Base-by-base conservation (phyloP, 2,329 filamentous ascomycete species). In the Trichophyton rubrum region DNA sequence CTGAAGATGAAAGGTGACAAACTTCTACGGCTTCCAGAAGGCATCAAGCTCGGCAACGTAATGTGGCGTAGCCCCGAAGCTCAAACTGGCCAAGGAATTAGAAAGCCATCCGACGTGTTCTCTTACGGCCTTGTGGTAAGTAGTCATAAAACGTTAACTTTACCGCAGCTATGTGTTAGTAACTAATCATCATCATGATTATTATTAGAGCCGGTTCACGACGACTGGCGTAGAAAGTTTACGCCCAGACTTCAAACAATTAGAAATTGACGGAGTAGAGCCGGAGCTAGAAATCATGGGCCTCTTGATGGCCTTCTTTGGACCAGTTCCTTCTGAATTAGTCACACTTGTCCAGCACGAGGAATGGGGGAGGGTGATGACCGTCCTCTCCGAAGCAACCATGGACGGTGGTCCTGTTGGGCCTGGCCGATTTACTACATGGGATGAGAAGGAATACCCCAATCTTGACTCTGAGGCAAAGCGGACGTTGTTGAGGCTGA, bases 401-500 rank as follows among this genome's bases (percentile, higher is more conserved):
- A 61, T 62, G 45, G 45, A 55, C 40, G 58, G 58, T 35, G 58
- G 58, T 30, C 43, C 58, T 40, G 58, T 30, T n/a, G 58, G 58
- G n/a, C 58, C 58, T 41, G 58, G 58, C 17, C 62, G 62, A 59
- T 70, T 71, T 61, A 62, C 67, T 55, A 59, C 65, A 57, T 70
- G 65, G 69, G 65, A 65, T 43, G 65, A 68, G 58, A 64, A 68
- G 53, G 60, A 49, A 30, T 70, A 68, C 65, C 67, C 67, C 24
- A 68, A 71, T 62, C 67, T 72, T 59, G 62, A 68, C 59, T 43
- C 62, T 41, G 66, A 70, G 58, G 62, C 64, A 65, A 70, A 71
- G 64, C 67, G 63, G 60, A 61, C 70, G 55, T 68, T 71, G 62
- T 66, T 63, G 43, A 70, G 62, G 60, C 71, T 71, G 67, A 69